A percentile compares a stretch with the other conserved stretches of the same genome.
These are phyloP conservation scores for Jacaranda copaia DNA, from an alignment of 257 asterid genomes.

Conservation along the genomic window DNA sequence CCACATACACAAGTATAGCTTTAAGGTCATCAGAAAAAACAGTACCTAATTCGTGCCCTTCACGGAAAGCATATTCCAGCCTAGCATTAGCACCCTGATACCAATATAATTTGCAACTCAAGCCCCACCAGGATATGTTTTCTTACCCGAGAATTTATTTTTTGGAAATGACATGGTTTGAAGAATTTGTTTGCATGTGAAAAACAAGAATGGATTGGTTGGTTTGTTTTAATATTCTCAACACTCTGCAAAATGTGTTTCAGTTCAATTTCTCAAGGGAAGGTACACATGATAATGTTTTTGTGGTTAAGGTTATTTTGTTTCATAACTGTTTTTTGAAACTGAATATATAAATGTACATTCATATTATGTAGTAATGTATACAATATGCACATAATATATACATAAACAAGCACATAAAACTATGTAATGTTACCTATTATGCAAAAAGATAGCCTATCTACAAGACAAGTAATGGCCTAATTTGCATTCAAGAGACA, in stretches of 20 bases:
- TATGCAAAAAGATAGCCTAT: not conserved
- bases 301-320: not conserved
- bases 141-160: not conserved
- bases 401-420: not conserved
- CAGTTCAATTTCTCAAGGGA: not conserved
- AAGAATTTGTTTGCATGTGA: not conserved
- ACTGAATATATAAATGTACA: not conserved
- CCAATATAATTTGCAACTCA: too few species aligned
- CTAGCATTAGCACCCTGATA: too few species aligned
- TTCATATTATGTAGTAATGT: not conserved
- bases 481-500: not conserved
- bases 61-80: too few species aligned
- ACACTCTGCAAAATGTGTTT: not conserved
- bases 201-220: not conserved
- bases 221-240: not conserved
- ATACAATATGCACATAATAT: not conserved
- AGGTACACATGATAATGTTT: not conserved
- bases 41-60: too few species aligned
- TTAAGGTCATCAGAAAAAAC: too few species aligned
- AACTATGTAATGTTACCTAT: not conserved
- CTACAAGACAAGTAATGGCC: not conserved
- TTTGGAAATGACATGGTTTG: not conserved
- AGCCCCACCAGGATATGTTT: too few species aligned
- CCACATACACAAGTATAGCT: too few species aligned
- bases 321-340: not conserved